phyloP scores from a whole-genome alignment of 2,329 filamentous ascomycete species.

The Colletotrichum simmondsii region DNA sequence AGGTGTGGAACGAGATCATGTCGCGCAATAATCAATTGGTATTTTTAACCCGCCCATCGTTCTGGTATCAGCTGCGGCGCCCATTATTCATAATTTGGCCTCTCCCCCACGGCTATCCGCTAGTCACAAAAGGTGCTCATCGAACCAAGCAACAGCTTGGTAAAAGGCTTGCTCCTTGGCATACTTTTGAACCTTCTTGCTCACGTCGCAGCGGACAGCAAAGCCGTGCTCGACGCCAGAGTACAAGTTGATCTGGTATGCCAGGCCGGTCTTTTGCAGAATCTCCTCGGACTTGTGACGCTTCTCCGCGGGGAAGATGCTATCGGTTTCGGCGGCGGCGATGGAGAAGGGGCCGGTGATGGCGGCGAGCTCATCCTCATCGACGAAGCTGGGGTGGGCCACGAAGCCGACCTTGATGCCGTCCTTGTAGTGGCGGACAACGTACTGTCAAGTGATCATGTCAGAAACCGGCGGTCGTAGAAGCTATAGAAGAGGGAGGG shows the following conservation, averaged over 20 bases:
- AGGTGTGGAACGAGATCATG: not conserved
- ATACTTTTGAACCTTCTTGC: constrained; percentile 67
- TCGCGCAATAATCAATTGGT: not conserved
- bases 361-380: constrained; percentile 71
- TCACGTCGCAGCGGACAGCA: constrained; percentile 73
- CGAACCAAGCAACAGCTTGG: constrained; percentile 84
- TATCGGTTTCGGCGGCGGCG: constrained; percentile 71
- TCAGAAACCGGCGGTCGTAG: not conserved
- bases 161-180: constrained; percentile 85
- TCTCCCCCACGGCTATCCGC: not conserved
- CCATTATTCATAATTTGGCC: constrained; percentile 2
- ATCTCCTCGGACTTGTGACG: constrained; percentile 74
- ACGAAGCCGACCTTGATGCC: constrained; percentile 77
- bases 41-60: not conserved
- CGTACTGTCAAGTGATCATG: constrained; percentile 61
- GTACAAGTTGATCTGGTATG: constrained; percentile 84
- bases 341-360: constrained; percentile 78
- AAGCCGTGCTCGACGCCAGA: constrained; percentile 81
- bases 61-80: not conserved
- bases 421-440: constrained; percentile 72
- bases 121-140: constrained; percentile 62
- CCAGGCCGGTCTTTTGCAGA: constrained; percentile 64
- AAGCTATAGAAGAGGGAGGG: not conserved
- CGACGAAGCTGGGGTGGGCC: constrained; percentile 83
- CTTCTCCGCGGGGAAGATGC: constrained; percentile 72